Evolutionary conservation across 2,329 filamentous ascomycete species (phyloP).

Genomic region (Ophiosphaerella narmari): DNA sequence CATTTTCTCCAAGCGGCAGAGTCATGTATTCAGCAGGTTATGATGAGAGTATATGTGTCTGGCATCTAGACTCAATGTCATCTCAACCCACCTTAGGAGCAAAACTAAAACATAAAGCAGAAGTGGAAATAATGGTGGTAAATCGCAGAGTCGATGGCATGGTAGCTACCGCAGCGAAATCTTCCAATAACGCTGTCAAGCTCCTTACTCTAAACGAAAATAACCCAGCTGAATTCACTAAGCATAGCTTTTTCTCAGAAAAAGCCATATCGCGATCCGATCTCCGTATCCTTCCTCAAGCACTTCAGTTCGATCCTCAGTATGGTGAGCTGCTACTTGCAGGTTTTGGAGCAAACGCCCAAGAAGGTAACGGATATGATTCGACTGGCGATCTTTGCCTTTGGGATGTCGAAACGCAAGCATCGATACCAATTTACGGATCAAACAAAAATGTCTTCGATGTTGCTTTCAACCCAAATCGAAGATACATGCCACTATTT

Average conservation of each 20-base stretch:
- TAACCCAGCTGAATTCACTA: conserved; percentile 10
- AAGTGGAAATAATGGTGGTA: conserved; percentile 58
- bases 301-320: conserved; percentile 38
- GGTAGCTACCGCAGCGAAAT: conserved; percentile 57
- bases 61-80: conserved; percentile 40
- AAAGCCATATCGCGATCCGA: conserved; percentile 37
- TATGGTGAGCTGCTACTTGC: conserved; percentile 54
- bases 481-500: conserved; percentile 49
- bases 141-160: conserved; percentile 33
- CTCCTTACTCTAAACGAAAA: conserved; percentile 30
- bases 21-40: conserved; percentile 60
- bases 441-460: conserved; percentile 63
- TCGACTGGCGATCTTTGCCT: conserved; percentile 58
- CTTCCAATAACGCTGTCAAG: conserved; percentile 40
- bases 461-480: conserved; percentile 58
- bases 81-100: conserved; percentile 22
- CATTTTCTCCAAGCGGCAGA: conserved; percentile 54
- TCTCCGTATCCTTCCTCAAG: conserved; percentile 35
- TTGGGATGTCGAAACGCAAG: conserved; percentile 55
- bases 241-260: conserved; percentile 29
- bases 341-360: conserved; percentile 56
- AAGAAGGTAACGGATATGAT: conserved; percentile 36
- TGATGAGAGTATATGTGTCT: conserved; percentile 55
- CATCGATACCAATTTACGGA: conserved; percentile 49
- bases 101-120: conserved; percentile 50